Percentiles rank a stretch among this genome's conserved stretches.
Evolutionary conservation across 768 basidiomycete species (phyloP).

Genomic region (Neoboletus brunneissimus): DNA sequence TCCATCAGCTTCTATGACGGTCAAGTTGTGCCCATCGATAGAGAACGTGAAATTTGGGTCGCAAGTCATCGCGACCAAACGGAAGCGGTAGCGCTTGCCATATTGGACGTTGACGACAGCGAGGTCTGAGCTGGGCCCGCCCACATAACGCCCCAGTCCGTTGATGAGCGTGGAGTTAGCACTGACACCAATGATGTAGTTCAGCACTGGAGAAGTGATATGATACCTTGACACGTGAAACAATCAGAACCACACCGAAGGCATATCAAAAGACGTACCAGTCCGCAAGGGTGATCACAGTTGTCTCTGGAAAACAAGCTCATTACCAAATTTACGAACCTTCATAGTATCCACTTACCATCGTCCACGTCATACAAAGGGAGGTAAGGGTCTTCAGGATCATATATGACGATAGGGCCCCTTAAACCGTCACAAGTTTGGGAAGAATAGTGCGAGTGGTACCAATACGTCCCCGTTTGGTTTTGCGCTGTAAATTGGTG

Average conservation of each 20-base stretch:
- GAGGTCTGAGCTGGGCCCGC: constrained; percentile 37
- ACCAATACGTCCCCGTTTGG: constrained; percentile 31
- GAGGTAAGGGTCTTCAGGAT: constrained; percentile 38
- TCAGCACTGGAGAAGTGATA: constrained; percentile 14
- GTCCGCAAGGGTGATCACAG: constrained; percentile 26
- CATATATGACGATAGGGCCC: constrained; percentile 42
- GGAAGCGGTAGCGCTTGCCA: constrained; percentile 46
- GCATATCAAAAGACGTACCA: constrained; percentile 13
- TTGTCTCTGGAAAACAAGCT: constrained; percentile 15
- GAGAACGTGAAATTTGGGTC: constrained; percentile 44
- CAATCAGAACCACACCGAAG: not conserved
- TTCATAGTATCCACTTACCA: constrained; percentile 23
- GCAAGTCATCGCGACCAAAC: constrained; percentile 46
- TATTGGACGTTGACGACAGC: constrained; percentile 39
- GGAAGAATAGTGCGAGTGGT: constrained; percentile 39
- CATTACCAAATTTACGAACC: not conserved
- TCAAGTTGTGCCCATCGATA: constrained; percentile 45
- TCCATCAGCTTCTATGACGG: constrained; percentile 46
- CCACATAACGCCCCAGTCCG: constrained; percentile 29
- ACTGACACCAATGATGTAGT: constrained; percentile 15
- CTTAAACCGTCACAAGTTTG: constrained; percentile 39
- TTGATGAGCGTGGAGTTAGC: constrained; percentile 31
- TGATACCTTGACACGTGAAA: constrained; percentile 22
- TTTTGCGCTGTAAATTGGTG: constrained; percentile 16
- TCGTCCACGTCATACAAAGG: constrained; percentile 45